Percentiles rank a stretch among this genome's conserved stretches.
These are phyloP conservation scores for Aspergillus tanneri DNA, from an alignment of 2,329 filamentous ascomycete species.

Conservation along the genomic window DNA sequence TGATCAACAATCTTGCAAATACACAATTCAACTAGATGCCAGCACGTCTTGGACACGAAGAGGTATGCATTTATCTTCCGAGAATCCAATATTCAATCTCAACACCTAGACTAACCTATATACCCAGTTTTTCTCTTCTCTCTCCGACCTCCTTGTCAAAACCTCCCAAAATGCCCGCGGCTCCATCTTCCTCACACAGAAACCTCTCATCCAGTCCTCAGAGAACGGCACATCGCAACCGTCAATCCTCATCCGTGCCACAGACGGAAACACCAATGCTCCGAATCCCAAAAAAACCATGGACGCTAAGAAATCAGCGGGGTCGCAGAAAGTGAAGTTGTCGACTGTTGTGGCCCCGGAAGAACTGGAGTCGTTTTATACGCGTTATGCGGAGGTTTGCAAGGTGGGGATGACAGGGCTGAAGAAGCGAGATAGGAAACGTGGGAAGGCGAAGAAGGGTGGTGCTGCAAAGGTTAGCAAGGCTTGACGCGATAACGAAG, in stretches of 20 bases:
- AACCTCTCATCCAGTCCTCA: constrained; percentile 36
- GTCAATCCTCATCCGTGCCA: constrained; percentile 78
- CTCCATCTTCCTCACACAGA: constrained; percentile 47
- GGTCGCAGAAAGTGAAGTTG: constrained; percentile 68
- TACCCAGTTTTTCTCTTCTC: constrained; percentile 44
- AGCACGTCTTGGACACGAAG: constrained; percentile 42
- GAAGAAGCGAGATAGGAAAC: constrained; percentile 88
- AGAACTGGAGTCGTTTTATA: constrained; percentile 77
- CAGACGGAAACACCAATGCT: constrained; percentile 67
- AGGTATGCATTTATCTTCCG: constrained; percentile 30
- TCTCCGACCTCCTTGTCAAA: constrained; percentile 40
- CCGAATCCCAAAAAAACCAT: constrained; percentile 38
- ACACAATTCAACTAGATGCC: constrained; percentile 26
- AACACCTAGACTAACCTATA: constrained; percentile 4
- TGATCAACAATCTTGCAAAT: not conserved
- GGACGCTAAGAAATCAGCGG: constrained; percentile 45
- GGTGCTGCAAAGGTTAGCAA: constrained; percentile 34
- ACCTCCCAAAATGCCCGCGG: constrained; percentile 43
- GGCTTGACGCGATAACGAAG: constrained; percentile 17
- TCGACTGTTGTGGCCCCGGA: constrained; percentile 78
- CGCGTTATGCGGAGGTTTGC: constrained; percentile 83
- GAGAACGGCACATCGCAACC: too few relatives aligned
- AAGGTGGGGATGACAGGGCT: constrained; percentile 83
- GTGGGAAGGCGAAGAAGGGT: constrained; percentile 68
- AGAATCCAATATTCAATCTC: too few relatives aligned